phyloP scores from a whole-genome alignment of 139 green algal genomes.

The Chlorella sp. region DNA sequence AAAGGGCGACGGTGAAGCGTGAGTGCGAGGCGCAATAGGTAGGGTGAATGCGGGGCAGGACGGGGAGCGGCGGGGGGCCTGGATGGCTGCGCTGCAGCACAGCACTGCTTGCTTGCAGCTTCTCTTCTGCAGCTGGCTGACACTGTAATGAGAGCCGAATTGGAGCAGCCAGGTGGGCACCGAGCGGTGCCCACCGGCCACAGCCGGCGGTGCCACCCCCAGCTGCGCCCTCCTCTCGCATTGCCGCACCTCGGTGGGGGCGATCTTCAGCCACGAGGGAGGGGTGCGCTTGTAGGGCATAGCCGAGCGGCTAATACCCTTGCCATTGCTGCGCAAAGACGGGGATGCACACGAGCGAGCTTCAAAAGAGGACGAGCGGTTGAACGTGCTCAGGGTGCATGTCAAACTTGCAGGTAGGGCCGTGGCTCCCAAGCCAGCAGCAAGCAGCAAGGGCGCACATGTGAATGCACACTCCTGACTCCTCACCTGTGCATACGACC shows the following conservation, averaged over 20 bases:
- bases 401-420: too few relatives aligned
- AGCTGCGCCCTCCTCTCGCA: not conserved
- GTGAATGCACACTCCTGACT: too few relatives aligned
- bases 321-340: constrained; percentile 66
- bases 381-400: too few relatives aligned
- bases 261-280: constrained; percentile 90
- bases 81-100: not conserved
- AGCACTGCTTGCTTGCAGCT: not conserved
- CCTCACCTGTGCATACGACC: constrained; percentile 88
- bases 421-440: too few relatives aligned
- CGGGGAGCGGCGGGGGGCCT: not conserved
- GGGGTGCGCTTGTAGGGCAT: constrained; percentile 95
- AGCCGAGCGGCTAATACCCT: constrained; percentile 92
- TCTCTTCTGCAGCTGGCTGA: too few relatives aligned
- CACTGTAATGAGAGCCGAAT: too few relatives aligned
- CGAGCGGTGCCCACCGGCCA: not conserved
- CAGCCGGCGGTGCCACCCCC: not conserved
- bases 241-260: constrained; percentile 67
- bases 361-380: too few relatives aligned
- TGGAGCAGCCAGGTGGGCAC: too few relatives aligned
- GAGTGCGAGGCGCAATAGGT: not conserved
- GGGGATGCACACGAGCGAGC: too few relatives aligned
- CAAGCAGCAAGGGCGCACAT: too few relatives aligned
- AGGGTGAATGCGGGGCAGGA: not conserved
- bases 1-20: not conserved